Evolutionary conservation across 2,329 filamentous ascomycete species (phyloP), one percentile per base, ranked within the genome.

Genomic region (Xylaria sp.): DNA sequence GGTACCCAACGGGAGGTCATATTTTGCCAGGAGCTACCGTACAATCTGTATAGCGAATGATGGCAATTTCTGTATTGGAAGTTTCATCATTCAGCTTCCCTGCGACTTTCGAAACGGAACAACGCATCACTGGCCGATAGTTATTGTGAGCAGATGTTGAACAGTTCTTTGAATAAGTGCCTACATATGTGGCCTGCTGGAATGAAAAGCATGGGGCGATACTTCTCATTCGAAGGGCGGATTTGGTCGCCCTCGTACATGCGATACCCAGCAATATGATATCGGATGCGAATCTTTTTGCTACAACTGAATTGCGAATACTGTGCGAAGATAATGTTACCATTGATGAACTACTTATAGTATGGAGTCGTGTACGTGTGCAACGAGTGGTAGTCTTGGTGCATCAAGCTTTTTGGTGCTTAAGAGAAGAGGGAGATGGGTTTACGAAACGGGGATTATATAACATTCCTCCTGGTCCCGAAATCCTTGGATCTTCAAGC

Each of bases 201-300:
- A 54, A 57, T 35, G 8, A 44, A 57, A 25, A 37, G 12, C 25
- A 58, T 29, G 23, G 4, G 32, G n/a, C 21, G 37, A 37, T 40
- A n/a, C 53, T 35, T 40, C 35, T 13, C 37, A 21, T 21, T 50
- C 13, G 5, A 21, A 55, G 13, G 23, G 42, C 44, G 16, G 6
- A 60, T 16, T 40, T 44, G 3, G 21, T 35, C 16, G 25, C 51
- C n/a, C 29, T 60, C 40, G 23, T 53, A 25, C 5, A 57, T 42
- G 35, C 53, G 64, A 67, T 58, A 64, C 60, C 60, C 50, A n/a
- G 4, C 23, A 29, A 55, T 23, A 60, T 57, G 60, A 60, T 48
- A 60, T 5, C 2, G 57, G 44, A 61, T 48, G 48, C 23, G n/a
- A 44, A 10, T 37, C 5, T 21, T 57, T 29, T 37, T 59, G 3